These are phyloP conservation scores for Salisapilia sapeloensis DNA, from an alignment of 352 stramenopile genomes.

Conservation along the genomic window DNA sequence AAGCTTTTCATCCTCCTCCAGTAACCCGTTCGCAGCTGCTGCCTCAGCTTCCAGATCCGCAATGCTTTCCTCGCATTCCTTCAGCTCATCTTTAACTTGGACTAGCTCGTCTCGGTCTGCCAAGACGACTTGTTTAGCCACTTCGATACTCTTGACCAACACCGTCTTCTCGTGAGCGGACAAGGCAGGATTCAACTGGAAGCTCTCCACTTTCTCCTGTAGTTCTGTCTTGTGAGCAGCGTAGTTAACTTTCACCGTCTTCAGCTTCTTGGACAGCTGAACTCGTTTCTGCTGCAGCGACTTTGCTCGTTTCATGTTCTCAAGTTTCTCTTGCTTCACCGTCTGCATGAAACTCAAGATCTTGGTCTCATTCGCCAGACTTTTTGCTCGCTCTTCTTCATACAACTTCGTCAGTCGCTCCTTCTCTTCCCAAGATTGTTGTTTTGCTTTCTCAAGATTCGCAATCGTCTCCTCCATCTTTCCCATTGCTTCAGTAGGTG, in stretches of 20 bases:
- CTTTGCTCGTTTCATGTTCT: conserved; percentile 82
- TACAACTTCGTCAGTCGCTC: conserved; percentile 65
- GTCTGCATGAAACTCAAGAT: conserved; percentile 82
- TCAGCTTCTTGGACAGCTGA: conserved; percentile 53
- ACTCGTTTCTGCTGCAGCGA: conserved; percentile 65
- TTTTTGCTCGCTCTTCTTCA: conserved; percentile 79
- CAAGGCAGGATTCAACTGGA: conserved; percentile 34
- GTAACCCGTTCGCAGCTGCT: conserved; percentile 43
- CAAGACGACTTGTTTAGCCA: conserved; percentile 34
- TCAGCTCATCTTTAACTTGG: conserved; percentile 40
- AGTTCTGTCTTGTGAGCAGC: conserved; percentile 47
- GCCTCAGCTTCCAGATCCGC: conserved; percentile 63
- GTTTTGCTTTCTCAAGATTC: conserved; percentile 74
- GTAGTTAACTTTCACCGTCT: conserved; percentile 60
- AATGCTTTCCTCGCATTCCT: conserved; percentile 35
- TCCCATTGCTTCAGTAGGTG: conserved; percentile 27
- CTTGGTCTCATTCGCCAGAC: conserved; percentile 61
- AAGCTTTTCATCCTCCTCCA: conserved; percentile 66
- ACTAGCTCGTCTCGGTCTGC: conserved; percentile 35
- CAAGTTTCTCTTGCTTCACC: conserved; percentile 84
- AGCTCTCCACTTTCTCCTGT: conserved; percentile 55
- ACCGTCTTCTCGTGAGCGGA: conserved; percentile 23
- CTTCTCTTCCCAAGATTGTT: conserved; percentile 84
- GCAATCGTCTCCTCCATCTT: conserved; percentile 79
- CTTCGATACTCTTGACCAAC: conserved; percentile 46